These are phyloP conservation scores for Martiniozyma asiatica DNA, from an alignment of 1,139 yeast species.

Conservation along the genomic window DNA sequence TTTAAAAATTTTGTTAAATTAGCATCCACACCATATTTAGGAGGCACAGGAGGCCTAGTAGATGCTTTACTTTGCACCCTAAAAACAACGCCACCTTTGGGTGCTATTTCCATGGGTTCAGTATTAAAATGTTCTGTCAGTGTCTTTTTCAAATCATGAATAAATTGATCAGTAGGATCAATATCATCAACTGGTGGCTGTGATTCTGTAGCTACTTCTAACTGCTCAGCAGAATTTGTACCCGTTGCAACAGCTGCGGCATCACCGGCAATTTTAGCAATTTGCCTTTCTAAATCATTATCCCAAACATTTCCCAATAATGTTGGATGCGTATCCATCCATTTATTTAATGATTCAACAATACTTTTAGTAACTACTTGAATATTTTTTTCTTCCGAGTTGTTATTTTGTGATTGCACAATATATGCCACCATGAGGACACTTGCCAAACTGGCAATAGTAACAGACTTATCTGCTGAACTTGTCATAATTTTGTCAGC, in stretches of 20 bases:
- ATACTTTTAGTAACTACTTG: constrained; percentile 13
- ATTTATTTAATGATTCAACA: constrained; percentile 15
- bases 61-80: constrained; percentile 5
- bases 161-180: not conserved
- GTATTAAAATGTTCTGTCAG: no score
- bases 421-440: constrained; percentile 28
- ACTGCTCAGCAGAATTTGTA: no score
- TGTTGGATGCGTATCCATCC: constrained; percentile 5
- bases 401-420: constrained; percentile 14
- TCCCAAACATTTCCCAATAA: constrained; percentile 1
- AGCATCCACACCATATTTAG: constrained; percentile 1
- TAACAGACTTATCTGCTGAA: constrained; percentile 19
- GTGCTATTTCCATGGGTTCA: constrained; percentile 6
- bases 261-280: no score
- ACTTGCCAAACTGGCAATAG: constrained; percentile 31
- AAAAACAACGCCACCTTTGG: constrained; percentile 5
- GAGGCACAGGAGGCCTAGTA: not conserved
- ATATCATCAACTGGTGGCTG: not conserved
- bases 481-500: constrained; percentile 7
- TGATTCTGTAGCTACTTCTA: not conserved
- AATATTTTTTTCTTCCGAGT: constrained; percentile 11
- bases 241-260: no score
- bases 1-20: constrained; percentile 4
- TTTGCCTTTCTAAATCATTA: no score
- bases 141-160: constrained; percentile 1